These are phyloP conservation scores for Pelargonium myrrhifolium DNA, from an alignment of 441 rosid genomes.

Conservation along the genomic window DNA sequence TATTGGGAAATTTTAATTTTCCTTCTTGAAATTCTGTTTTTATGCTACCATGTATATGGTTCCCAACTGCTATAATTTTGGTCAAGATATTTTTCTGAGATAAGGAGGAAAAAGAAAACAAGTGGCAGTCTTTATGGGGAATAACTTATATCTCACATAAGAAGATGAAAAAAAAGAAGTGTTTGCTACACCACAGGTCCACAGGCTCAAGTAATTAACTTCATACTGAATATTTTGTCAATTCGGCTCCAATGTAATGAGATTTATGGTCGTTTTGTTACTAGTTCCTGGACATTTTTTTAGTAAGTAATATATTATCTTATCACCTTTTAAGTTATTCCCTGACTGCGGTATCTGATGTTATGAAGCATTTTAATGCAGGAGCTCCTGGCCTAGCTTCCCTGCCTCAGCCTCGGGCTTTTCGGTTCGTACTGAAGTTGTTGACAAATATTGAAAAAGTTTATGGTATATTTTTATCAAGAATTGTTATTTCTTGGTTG, in stretches of 20 bases:
- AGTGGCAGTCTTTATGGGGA: not conserved
- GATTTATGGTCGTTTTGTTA: not conserved
- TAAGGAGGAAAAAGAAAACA: too few relatives aligned
- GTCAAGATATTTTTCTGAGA: too few relatives aligned
- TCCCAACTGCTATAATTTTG: too few relatives aligned
- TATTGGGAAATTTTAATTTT: too few relatives aligned
- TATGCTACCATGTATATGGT: too few relatives aligned
- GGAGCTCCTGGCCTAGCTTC: constrained; percentile 51
- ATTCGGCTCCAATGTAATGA: not conserved
- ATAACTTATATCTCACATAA: not conserved
- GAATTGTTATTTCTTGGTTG: constrained; percentile 13
- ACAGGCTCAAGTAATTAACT: too few relatives aligned
- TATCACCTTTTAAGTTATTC: not conserved
- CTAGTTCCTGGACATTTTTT: not conserved
- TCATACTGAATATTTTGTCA: not conserved
- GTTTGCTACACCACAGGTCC: too few relatives aligned
- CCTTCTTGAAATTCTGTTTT: too few relatives aligned
- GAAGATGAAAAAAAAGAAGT: not conserved
- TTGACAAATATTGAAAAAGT: not conserved
- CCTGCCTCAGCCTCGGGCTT: constrained; percentile 24
- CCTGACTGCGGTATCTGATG: constrained; percentile 12
- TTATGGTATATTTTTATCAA: not conserved
- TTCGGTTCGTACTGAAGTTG: constrained; percentile 27
- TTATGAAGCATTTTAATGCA: constrained; percentile 26
- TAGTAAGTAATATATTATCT: not conserved